Base-by-base conservation (phyloP, 2,329 filamentous ascomycete genomes). In the Orbilia oligospora region DNA sequence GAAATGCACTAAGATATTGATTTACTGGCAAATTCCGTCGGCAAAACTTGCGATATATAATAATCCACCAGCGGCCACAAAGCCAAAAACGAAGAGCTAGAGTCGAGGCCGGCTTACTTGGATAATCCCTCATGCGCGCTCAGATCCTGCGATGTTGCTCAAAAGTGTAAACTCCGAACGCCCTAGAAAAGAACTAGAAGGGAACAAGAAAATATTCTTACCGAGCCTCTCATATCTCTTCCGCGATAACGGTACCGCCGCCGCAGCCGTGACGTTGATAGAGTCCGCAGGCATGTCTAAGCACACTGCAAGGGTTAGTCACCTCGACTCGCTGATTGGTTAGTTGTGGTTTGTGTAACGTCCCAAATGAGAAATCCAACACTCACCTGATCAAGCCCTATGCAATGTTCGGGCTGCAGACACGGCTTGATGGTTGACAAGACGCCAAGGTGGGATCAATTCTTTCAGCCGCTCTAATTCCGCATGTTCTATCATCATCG, bases 281-380 rank as follows among this genome's bases (percentile, higher is more conserved):
- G 16, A 46, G 44, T 18, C 22, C 30, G 16, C 16, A 36, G 30
- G 30, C 51, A 16, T 10, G 8, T 9, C 10, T 3, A 4, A 14
- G 16, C 16, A n/a, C 30, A n/a, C 30, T 51, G 24, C 30, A 58
- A 38, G 53, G n/a, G 8, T 38, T n/a, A 16, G 53, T 58, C 53
- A 58, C 53, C 9, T n/a, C n/a, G 18, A 6, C 30, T n/a, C 4
- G 24, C 16, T 58, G 53, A 58, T 58, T 58, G 53, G 53, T 18
- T 8, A 6, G 51, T 55, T 33, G 24, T 12, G 3, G 9, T 16
- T 58, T 58, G 53, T 58, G 53, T 58, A 58, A 58, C 53, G 30
- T 36, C 53, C 53, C 8, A 22, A 58, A 58, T 12, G 30, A 58
- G 53, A 38, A 58, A 36, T 58, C 1, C 53, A 58, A 58, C 53